Conservation (phyloP, 2,329 filamentous ascomycete genomes). For the Helotiales sp. region DNA sequence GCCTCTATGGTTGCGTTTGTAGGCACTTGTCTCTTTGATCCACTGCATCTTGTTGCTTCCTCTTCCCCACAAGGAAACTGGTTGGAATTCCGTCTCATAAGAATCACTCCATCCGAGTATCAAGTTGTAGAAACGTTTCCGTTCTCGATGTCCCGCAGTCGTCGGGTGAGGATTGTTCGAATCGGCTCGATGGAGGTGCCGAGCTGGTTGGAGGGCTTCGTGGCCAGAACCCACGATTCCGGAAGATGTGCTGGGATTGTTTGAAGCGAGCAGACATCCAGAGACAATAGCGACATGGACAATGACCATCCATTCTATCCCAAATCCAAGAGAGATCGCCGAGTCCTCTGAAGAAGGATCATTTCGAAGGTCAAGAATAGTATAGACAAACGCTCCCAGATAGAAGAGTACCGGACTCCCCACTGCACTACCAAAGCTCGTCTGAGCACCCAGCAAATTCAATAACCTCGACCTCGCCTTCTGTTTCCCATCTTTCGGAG, state of each 20-base stretch:
- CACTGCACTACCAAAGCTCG: conserved; percentile 21
- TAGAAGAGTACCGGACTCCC: conserved; percentile 26
- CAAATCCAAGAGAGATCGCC: conserved; percentile 33
- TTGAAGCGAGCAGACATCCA: conserved; percentile 34
- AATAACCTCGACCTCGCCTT: conserved; percentile 25
- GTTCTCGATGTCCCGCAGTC: neutral
- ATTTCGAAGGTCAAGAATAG: conserved; percentile 16
- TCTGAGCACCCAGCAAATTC: conserved; percentile 25
- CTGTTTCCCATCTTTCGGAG: conserved; percentile 5
- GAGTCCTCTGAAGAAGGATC: conserved; percentile 28
- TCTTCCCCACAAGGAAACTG: conserved; percentile 15
- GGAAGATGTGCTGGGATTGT: conserved; percentile 29
- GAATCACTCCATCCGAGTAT: conserved; percentile 13
- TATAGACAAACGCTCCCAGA: conserved; percentile 24
- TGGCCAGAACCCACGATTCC: conserved; percentile 15
- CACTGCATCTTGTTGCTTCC: conserved; percentile 17
- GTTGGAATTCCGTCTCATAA: conserved; percentile 18
- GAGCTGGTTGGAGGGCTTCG: conserved; percentile 3
- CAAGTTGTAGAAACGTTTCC: conserved; percentile 4
- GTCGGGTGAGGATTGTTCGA: neutral
- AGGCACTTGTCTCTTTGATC: conserved; percentile 14
- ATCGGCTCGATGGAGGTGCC: neutral
- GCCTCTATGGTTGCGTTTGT: neutral
- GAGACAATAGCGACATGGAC: conserved; percentile 34
- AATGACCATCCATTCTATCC: conserved; percentile 35